These are phyloP conservation scores for Gymnopus androsaceus DNA, from an alignment of 1,284 basidiomycete genomes.

Conservation along the genomic window DNA sequence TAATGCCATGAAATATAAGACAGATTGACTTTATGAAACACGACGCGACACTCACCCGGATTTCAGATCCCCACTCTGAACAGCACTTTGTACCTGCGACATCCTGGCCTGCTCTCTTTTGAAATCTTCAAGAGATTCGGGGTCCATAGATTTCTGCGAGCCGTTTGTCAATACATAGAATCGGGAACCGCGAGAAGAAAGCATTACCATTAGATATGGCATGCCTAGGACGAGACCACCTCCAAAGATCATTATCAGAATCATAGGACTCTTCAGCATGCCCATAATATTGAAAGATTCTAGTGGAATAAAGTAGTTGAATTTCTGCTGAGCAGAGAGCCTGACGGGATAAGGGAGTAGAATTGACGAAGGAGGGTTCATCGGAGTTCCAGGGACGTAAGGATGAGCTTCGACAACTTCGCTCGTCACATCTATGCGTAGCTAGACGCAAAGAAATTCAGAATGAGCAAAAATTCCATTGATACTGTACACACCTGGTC, in stretches of 20 bases:
- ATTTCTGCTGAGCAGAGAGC: slow-evolving; percentile 53
- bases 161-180: slow-evolving; percentile 12
- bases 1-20: slow-evolving; percentile 21
- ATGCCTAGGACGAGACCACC: slow-evolving; percentile 74
- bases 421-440: slow-evolving; percentile 66
- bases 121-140: slow-evolving; percentile 72
- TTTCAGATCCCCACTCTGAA: slow-evolving; percentile 60
- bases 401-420: slow-evolving; percentile 54
- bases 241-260: slow-evolving; percentile 77
- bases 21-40: neutral
- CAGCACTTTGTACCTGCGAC: slow-evolving; percentile 55
- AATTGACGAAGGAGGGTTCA: slow-evolving; percentile 58
- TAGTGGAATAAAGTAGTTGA: slow-evolving; percentile 67
- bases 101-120: slow-evolving; percentile 69
- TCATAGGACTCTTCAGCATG: slow-evolving; percentile 88
- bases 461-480: slow-evolving; percentile 11
- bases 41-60: slow-evolving; percentile 42
- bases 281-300: slow-evolving; percentile 75
- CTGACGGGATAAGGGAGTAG: slow-evolving; percentile 69
- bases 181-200: neutral
- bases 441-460: slow-evolving; percentile 34
- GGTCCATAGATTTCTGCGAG: slow-evolving; percentile 75
- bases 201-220: slow-evolving; percentile 75
- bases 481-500: slow-evolving; percentile 53
- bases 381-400: slow-evolving; percentile 67